These are phyloP conservation scores for Fusarium sp. DNA, from an alignment of 2,329 filamentous ascomycete genomes.

Conservation along the genomic window DNA sequence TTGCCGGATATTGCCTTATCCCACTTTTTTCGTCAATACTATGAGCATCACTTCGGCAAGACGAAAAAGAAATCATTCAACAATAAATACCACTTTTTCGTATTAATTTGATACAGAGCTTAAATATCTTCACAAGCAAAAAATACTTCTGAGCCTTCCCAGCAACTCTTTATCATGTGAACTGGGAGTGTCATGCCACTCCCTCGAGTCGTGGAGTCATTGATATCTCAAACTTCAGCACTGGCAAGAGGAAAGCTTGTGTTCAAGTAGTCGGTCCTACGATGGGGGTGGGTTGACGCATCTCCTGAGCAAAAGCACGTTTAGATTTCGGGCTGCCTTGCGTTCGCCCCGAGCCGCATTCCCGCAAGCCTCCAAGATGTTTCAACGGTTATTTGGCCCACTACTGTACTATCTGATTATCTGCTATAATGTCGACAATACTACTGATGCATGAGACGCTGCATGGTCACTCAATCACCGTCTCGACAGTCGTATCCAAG, in stretches of 20 bases:
- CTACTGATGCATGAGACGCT: neutral
- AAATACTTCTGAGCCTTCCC: neutral
- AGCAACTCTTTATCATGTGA: neutral
- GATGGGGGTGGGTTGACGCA: neutral
- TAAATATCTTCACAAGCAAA: neutral
- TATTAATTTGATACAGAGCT: neutral
- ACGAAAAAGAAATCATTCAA: neutral
- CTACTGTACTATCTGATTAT: neutral
- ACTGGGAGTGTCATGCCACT: slow-evolving; percentile 1
- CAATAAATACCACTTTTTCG: neutral
- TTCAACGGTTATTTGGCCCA: neutral
- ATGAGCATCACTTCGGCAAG: neutral
- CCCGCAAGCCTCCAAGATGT: neutral
- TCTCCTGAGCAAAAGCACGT: neutral
- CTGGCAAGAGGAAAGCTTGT: neutral
- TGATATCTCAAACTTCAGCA: neutral
- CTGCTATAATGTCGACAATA: neutral
- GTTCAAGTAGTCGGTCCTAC: neutral
- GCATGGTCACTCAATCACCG: neutral
- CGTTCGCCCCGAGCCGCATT: neutral
- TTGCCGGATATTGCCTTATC: neutral
- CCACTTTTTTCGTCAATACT: neutral
- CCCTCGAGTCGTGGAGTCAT: neutral
- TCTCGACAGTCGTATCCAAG: neutral
- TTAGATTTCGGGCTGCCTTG: neutral